These are phyloP conservation scores for Aspergillus bombycis DNA, from an alignment of 2,329 filamentous ascomycete species.

Conservation along the genomic window DNA sequence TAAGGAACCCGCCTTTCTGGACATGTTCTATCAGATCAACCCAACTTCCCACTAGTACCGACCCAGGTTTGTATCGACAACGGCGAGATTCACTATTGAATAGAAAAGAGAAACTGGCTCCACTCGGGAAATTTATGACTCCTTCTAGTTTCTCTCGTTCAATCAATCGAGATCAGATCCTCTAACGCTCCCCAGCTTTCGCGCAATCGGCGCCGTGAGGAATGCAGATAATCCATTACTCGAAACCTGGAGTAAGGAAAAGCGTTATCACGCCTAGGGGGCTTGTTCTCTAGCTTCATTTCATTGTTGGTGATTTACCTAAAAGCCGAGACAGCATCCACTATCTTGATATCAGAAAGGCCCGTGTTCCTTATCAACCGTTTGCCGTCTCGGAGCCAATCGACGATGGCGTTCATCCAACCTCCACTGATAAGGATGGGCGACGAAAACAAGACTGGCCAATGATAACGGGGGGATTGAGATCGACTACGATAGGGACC, in stretches of 20 bases:
- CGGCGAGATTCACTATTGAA: neutral
- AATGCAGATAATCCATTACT: neutral
- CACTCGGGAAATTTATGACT: neutral
- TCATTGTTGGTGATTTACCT: slow-evolving; percentile 3
- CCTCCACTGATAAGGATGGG: slow-evolving; percentile 11
- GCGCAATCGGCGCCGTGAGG: neutral
- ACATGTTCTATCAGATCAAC: neutral
- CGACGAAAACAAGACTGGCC: slow-evolving; percentile 8
- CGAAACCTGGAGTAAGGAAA: slow-evolving; percentile 6
- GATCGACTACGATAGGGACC: neutral
- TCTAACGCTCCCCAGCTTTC: neutral
- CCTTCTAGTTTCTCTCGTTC: neutral
- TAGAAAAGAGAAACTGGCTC: neutral
- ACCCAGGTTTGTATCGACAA: neutral
- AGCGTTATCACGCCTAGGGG: neutral
- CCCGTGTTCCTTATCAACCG: slow-evolving; percentile 9
- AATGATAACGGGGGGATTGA: neutral
- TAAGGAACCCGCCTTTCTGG: neutral
- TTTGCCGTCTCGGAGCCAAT: slow-evolving; percentile 3
- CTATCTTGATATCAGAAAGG: slow-evolving; percentile 1
- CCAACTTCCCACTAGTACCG: neutral
- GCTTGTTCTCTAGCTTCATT: neutral
- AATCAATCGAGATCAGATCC: neutral
- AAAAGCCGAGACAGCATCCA: neutral
- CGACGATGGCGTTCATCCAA: neutral